Base-by-base conservation (phyloP, 1,139 yeast species). In the Sugiyamaella grinbergsii region DNA sequence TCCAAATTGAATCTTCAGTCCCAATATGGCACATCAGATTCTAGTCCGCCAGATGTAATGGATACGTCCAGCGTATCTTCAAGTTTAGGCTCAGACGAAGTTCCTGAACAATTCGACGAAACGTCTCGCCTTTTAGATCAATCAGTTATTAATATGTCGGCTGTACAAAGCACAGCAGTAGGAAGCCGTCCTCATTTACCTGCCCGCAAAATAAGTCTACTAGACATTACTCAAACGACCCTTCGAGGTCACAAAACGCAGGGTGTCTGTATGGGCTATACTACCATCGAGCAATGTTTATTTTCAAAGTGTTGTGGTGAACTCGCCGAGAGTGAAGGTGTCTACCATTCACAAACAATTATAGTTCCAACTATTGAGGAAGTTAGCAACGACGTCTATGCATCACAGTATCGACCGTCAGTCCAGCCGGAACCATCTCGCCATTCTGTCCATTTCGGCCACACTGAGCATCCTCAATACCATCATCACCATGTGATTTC, bases 401-500 rank as follows among this genome's bases (percentile, higher is more conserved):
- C 5, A 37, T 34, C 22, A 5, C 5, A 19, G 5, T 5, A 18
- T 32, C 11, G 24, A 37, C 29, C 24, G 13, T 29, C 36, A n/a
- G 20, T 16, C 6, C 19, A 31, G 34, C 33, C 13, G 40, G 32
- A 7, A 16, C 2, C 15, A 5, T 37, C 49, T 22, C 41, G 23
- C 7, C 45, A 22, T 18, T 37, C 43, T 29, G 6, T 45, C 11
- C 42, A 28, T 8, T 43, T 42, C 4, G 36, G 29, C 16, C 52
- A 37, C 15, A 19, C 50, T 11, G 37, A 38, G 5, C 53, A 51
- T 22, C 53, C 53, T n/a, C 43, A 47, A 29, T 20, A 39, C 19
- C 95, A 88, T 59, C 96, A 86, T 63, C 96, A 87, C 63, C 91
- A 86, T 62, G 77, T 88, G 10, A 82, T 81, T 49, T 83, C 95